These are phyloP conservation scores for Hymenoscyphus fructigenus DNA, from an alignment of 2,329 filamentous ascomycete genomes.

Conservation along the genomic window DNA sequence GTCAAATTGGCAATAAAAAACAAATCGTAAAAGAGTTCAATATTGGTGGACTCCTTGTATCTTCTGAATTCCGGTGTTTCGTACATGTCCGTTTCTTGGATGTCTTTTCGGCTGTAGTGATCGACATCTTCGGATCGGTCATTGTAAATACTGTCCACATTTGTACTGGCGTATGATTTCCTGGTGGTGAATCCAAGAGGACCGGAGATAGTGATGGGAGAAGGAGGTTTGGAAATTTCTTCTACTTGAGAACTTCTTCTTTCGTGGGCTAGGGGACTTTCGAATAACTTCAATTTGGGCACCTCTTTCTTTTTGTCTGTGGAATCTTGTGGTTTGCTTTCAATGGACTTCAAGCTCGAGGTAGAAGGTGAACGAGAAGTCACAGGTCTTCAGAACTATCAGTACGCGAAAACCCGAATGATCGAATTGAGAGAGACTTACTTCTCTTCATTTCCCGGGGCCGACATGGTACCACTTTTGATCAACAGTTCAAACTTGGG, in stretches of 20 bases:
- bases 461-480: neutral
- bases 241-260: conserved; percentile 6
- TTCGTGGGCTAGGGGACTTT: conserved; percentile 20
- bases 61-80: conserved; percentile 9
- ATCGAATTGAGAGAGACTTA: neutral
- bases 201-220: conserved; percentile 14
- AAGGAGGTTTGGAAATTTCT: neutral
- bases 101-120: neutral
- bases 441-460: neutral
- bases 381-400: neutral
- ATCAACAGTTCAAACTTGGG: neutral
- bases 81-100: neutral
- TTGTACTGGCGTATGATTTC: neutral
- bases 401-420: neutral
- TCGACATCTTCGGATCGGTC: neutral
- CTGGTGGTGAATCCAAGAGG: conserved; percentile 6
- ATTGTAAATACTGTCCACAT: conserved; percentile 3
- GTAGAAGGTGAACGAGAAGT: neutral
- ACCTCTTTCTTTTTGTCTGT: neutral
- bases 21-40: conserved; percentile 55
- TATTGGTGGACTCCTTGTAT: conserved; percentile 28
- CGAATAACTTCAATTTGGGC: conserved; percentile 22
- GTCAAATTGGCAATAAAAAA: conserved; percentile 62
- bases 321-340: neutral
- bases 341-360: conserved; percentile 3